phyloP scores from a whole-genome alignment of 176 grass and related monocot species.

The Thalia dealbata region DNA sequence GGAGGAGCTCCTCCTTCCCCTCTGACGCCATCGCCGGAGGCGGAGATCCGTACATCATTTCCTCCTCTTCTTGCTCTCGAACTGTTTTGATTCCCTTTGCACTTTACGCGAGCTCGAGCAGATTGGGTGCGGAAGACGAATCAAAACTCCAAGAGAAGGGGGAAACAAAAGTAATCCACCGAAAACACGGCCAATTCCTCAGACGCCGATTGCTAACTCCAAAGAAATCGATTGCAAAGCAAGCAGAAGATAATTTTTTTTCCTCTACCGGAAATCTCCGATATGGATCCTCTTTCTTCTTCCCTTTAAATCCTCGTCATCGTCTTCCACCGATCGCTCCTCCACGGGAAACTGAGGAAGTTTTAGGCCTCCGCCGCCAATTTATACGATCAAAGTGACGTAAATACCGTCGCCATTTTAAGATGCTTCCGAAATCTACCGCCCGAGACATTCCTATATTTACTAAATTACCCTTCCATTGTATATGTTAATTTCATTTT shows the following conservation, averaged over 20 bases:
- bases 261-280: not conserved
- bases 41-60: constrained; percentile 19
- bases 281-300: not conserved
- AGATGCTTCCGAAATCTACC: constrained; percentile 12
- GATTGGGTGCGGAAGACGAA: too few relatives aligned
- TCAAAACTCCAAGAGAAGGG: too few relatives aligned
- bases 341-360: not conserved
- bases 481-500: too few relatives aligned
- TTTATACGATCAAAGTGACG: too few relatives aligned
- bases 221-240: not conserved
- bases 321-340: not conserved
- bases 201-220: not conserved
- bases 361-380: not conserved
- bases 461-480: too few relatives aligned
- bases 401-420: constrained; percentile 12
- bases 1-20: not conserved
- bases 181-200: not conserved
- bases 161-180: not conserved
- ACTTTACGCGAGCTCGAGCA: not conserved
- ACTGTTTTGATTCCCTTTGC: not conserved
- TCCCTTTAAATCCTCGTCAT: not conserved
- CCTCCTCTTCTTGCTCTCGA: not conserved
- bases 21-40: not conserved
- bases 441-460: too few relatives aligned
- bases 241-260: not conserved